Base-by-base conservation (phyloP, 352 stramenopile species). In the Globisporangium viniferum region DNA sequence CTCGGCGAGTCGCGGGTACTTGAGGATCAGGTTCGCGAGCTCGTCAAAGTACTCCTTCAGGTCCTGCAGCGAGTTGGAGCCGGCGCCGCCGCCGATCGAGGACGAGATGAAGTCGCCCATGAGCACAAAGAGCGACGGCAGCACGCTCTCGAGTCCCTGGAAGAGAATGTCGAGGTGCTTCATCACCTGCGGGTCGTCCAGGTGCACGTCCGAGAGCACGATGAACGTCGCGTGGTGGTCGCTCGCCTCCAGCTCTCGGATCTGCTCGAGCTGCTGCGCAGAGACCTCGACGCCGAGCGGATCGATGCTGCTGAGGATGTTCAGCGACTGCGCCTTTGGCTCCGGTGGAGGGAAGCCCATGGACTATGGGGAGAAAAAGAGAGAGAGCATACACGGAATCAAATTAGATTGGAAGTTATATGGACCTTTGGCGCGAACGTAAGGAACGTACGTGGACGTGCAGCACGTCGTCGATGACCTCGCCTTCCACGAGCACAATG, bases 51-150 rank as follows among this genome's bases (percentile, higher is more conserved):
- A 88, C 60, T 97, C 92, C 20, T 86, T 94, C 29, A 94, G 73
- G 59, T 96, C 86, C 14, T 88, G 76, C n/a, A 95, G 69, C 24
- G 79, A 84, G 63, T 87, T 90, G 12, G 84, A 89, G 14, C 76
- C 80, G 3, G 79, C 73, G 59, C 87, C 82, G 66, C 85, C 77
- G 67, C 88, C 90, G 4, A 97, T 86, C 9, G 89, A 86, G 2
- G 79, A 78, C 7, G 89, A 95, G 57, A 93, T 81, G 67, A 98
- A 98, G 73, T 98, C 93, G 53, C 95, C 95, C 92, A 98, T 98
- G 27, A 98, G 82, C 15, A 98, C 84, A 70, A 98, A 98, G 22
- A 98, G 69, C 22, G 84, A 84, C 10, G 88, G 85, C 57, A 85
- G 62, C 12, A 96, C 75, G 24, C 75, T 82, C 59, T 96, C 80